Base-by-base conservation (phyloP, 169 alveolate genomes). In the Cyclospora cayetanensis region DNA sequence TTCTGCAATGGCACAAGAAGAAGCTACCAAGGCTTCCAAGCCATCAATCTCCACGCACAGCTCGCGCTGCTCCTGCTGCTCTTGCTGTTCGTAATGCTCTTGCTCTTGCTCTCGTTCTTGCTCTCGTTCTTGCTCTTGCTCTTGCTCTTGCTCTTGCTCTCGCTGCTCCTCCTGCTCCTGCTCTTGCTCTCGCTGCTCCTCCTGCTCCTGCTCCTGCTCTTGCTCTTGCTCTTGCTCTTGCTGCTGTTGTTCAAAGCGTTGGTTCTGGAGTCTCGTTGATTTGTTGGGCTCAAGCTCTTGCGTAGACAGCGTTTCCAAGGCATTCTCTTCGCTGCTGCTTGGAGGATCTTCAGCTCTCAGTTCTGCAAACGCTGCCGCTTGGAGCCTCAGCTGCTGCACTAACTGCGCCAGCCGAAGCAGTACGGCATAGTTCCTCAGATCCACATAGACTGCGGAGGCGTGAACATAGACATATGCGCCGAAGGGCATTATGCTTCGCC, bases 381-480 rank as follows among this genome's bases (percentile, higher is more conserved):
- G 86, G 25, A 37, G 60, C 20, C 42, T 60, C n/a, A 74, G 60
- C 27, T 74, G 86, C 60, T 74, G 66, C 66, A 74, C 43, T 42
- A 74, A 65, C 86, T 41, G 86, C 86, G 43, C 66, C 86, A 74
- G 42, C 60, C 9, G 86, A 60, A 39, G 86, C 86, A 74, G 66
- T 65, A 42, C 86, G 1, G 86, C 66, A 20, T 39, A 27, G 22
- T 74, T 65, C 55, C 86, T 42, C 43, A 74, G 86, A 42, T 74
- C 86, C 0, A 74, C 86, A 42, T 74, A 74, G 66, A 74, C 86
- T n/a, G 86, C 86, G 43, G 86, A 74, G 27, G 86, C 86, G 22
- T 74, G 86, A 5, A 15, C 66, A 25, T 42, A 20, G 0, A 74
- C 37, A 0, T 65, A 65, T 34, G 7, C n/a, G 1, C 82, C 82